Evolutionary conservation across 1,284 basidiomycete genomes (phyloP).

Genomic region (Thelephora terrestris): DNA sequence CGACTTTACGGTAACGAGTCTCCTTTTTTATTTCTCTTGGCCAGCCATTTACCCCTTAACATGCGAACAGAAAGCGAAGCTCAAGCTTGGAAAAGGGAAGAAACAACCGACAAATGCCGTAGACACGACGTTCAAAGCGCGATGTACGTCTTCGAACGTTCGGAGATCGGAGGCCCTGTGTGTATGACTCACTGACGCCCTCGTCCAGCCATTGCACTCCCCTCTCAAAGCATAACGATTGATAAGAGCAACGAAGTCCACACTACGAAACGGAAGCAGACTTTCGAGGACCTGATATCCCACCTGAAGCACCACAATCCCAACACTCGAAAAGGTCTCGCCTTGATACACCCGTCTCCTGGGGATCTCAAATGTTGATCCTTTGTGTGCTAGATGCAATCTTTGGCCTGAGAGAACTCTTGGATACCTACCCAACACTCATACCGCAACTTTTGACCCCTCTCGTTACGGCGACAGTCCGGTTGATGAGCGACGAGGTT

Average conservation of each 20-base stretch:
- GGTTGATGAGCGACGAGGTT: constrained; percentile 78
- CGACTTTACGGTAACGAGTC: constrained; percentile 66
- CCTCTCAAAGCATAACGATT: constrained; percentile 65
- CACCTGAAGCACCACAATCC: constrained; percentile 82
- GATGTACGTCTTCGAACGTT: constrained; percentile 44
- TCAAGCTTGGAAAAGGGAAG: constrained; percentile 95
- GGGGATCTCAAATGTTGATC: not conserved
- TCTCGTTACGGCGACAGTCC: constrained; percentile 59
- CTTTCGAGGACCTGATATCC: constrained; percentile 69
- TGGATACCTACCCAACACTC: constrained; percentile 54
- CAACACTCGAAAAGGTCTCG: constrained; percentile 58
- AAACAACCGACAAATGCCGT: constrained; percentile 75
- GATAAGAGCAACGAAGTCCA: constrained; percentile 47
- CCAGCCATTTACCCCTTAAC: constrained; percentile 1
- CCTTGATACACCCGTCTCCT: not conserved
- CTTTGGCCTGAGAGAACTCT: constrained; percentile 72
- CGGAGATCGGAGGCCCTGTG: not conserved
- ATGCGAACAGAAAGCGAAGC: constrained; percentile 77
- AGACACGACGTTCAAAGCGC: constrained; percentile 92
- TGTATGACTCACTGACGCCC: not conserved
- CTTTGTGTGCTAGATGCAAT: constrained; percentile 57
- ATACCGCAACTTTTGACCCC: constrained; percentile 48
- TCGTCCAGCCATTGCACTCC: constrained; percentile 77
- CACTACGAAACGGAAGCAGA: constrained; percentile 68
- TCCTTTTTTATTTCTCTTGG: not conserved